Conservation (phyloP, 1,139 yeast genomes). For the Hemisphaericaspora subhashii region DNA sequence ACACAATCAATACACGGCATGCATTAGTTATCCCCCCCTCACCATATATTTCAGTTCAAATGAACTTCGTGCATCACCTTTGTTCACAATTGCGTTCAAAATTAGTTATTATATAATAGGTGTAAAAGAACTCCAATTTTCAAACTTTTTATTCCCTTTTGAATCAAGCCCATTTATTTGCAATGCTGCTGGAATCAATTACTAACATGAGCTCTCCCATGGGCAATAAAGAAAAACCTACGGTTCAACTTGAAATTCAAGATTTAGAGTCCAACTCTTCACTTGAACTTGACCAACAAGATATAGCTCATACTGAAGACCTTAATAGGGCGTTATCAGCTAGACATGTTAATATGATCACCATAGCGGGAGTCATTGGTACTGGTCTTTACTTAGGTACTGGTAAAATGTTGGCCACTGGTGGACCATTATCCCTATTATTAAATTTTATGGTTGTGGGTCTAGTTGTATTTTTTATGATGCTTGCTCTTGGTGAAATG, state of each 20-base stretch:
- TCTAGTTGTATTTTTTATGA: slow-evolving; percentile 54
- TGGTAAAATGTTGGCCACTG: slow-evolving; percentile 55
- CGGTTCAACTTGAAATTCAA: slow-evolving; percentile 8
- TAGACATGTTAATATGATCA: slow-evolving; percentile 60
- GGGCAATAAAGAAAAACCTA: neutral
- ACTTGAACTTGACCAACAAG: neutral
- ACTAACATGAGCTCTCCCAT: neutral
- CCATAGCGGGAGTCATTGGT: slow-evolving; percentile 68
- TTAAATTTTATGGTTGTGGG: slow-evolving; percentile 62
- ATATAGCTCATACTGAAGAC: slow-evolving; percentile 23
- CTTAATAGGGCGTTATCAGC: slow-evolving; percentile 47
- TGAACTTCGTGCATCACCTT: no score
- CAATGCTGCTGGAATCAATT: slow-evolving; percentile 2
- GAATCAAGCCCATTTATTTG: no score
- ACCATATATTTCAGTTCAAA: no score
- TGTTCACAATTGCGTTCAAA: no score
- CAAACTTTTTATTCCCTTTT: no score
- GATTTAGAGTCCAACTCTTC: slow-evolving; percentile 4
- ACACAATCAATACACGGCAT: no score
- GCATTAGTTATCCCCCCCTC: no score
- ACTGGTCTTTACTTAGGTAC: slow-evolving; percentile 69
- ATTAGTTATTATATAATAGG: no score
- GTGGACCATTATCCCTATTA: slow-evolving; percentile 66
- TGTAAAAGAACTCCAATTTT: neutral
- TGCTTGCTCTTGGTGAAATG: slow-evolving; percentile 70